phyloP scores from a whole-genome alignment of 495 filamentous ascomycete species.

The Stereocaulon alpinum region DNA sequence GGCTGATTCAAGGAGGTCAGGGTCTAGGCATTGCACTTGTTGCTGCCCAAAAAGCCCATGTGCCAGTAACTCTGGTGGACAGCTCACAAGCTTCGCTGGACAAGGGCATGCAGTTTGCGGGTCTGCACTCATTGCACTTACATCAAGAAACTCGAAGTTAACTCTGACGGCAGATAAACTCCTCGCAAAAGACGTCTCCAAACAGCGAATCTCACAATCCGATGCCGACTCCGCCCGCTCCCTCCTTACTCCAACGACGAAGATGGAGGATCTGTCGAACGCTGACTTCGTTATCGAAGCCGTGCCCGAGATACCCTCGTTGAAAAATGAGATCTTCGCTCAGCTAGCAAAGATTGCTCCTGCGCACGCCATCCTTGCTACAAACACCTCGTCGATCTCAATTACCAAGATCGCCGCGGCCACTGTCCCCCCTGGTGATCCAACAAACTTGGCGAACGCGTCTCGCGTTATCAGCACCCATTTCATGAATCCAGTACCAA shows the following conservation, averaged over 20 bases:
- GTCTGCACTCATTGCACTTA: slow-evolving; percentile 30
- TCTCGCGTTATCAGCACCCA: slow-evolving; percentile 91
- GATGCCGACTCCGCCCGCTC: slow-evolving; percentile 60
- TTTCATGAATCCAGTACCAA: slow-evolving; percentile 98
- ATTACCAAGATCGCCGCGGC: slow-evolving; percentile 93
- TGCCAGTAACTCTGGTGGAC: slow-evolving; percentile 84
- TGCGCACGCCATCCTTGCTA: slow-evolving; percentile 84
- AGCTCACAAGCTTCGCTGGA: slow-evolving; percentile 76
- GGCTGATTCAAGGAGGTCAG: slow-evolving; percentile 35
- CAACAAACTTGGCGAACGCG: slow-evolving; percentile 67
- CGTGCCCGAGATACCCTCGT: slow-evolving; percentile 79
- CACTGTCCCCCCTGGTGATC: slow-evolving; percentile 52
- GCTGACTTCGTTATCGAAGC: slow-evolving; percentile 98
- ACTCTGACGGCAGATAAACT: slow-evolving; percentile 57
- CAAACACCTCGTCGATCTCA: slow-evolving; percentile 94
- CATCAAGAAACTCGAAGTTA: not conserved
- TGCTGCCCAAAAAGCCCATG: slow-evolving; percentile 70
- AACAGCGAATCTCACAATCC: slow-evolving; percentile 67
- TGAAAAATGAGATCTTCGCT: slow-evolving; percentile 84
- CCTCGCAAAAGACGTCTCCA: slow-evolving; percentile 82
- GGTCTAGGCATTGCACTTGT: slow-evolving; percentile 94
- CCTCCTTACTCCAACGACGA: slow-evolving; percentile 57
- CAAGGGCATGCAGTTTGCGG: slow-evolving; percentile 84
- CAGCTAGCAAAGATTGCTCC: slow-evolving; percentile 73
- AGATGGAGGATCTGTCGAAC: slow-evolving; percentile 65